Base-by-base conservation (phyloP, 2,329 filamentous ascomycete genomes). In the Calonectria hongkongensis region DNA sequence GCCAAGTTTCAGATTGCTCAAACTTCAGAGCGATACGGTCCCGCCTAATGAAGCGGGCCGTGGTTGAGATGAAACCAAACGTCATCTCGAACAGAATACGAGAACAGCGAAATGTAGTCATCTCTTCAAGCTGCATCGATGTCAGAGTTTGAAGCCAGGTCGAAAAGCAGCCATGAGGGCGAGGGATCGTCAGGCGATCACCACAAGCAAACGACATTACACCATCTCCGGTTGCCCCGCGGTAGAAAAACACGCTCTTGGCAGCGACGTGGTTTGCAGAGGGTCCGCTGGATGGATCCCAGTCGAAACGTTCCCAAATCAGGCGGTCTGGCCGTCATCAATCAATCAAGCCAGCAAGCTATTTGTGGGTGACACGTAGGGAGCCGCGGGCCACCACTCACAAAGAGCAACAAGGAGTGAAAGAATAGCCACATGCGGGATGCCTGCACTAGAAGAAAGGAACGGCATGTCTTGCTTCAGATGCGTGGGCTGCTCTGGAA, bases 131-230 rank as follows among this genome's bases (percentile, higher is more conserved):
- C 21, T 41, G 54, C 54, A 60, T 41, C 6, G 21, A 18, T 21
- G 36, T 21, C 54, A 39, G 54, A 60, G 54, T 60, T 60, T 60
- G 54, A 25, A 27, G 21, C 21, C 25, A 33, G 25, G 15, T 30
- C 33, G 1, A 41, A 39, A 60, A 25, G 33, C 54, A 25, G 39
- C 8, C 12, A 25, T 21, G n/a, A 60, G 18, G 54, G 21, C 21
- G 15, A 60, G 33, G 25, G 54, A 63, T 63, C 58, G 41, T 16
- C 58, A 41, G 30, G 28, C 12, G 63, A 63, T 67, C 47, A 25
- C 12, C 68, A 47, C 16, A 15, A 28, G 47, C n/a, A 30, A 67
- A 63, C 69, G 64, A 71, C 64, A 71, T 67, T 64, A 58, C 58
- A 48, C 30, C 39, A 45, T 67, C 47, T 50, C 25, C 21, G 21